Evolutionary conservation across 495 filamentous ascomycete species (phyloP), one percentile per base, ranked within the genome.

Genomic region (Parathielavia appendiculata): DNA sequence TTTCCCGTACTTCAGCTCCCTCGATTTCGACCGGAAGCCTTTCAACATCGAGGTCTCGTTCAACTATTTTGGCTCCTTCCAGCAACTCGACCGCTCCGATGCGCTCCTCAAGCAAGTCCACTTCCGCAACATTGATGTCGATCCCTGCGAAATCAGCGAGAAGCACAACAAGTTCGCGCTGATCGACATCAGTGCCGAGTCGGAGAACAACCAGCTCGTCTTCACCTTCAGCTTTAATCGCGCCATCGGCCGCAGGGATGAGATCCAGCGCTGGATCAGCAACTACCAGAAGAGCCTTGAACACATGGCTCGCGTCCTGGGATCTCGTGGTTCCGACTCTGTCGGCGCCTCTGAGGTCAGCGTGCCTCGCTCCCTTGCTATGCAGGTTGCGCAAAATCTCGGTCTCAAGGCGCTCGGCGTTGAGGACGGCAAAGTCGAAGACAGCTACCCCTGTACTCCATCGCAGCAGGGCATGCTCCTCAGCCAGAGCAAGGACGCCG

Each of bases 381-480:
- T 46, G 43, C 43, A 48, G 40, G 12, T 30, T 10, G 0, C 16
- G 2, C 43, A 47, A 7, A 11, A 38, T 1, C 23, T 32, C 1
- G 34, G n/a, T 6, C 34, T 56, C 41, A 36, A 47, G 40, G 19
- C 19, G 7, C 43, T 56, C 3, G 54, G 54, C 17, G 23, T 56
- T 10, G 16, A 30, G 10, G 61, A 66, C 11, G 12, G 32, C 22
- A 43, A 30, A 0, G 71, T 87, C n/a, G 77, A 81, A 44, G 84
- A 90, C 66, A 68, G 85, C 0, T 90, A 87, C 58, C 85, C 86
- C 11, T 89, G 86, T 72, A 86, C 82, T 6, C 79, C 87, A 10
- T 71, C 87, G 0, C 88, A 91, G 67, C 86, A 87, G 62, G 86
- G 84, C 1, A 75, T 90, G 22, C 73, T 88, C 66, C 80, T 83